Conservation (phyloP, 192 early-diverging fungal species). For the Phycomyces nitens region DNA sequence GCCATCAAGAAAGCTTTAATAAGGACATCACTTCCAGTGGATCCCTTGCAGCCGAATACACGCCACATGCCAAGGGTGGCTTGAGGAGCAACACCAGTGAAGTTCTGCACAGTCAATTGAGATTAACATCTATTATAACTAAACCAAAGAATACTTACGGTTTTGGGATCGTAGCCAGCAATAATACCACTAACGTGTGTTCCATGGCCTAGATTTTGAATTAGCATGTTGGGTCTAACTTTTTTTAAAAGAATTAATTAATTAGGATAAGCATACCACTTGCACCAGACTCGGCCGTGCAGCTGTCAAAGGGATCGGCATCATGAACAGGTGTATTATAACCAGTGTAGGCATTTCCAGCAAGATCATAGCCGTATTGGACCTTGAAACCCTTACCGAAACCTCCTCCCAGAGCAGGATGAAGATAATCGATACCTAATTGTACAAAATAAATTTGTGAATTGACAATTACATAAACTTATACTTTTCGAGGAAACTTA, state of each 20-base stretch:
- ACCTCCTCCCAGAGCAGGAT: conserved; percentile 65
- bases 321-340: conserved; percentile 21
- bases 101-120: conserved; percentile 28
- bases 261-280: neutral
- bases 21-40: conserved; percentile 64
- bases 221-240: neutral
- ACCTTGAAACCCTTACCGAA: conserved; percentile 57
- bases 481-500: conserved; percentile 5
- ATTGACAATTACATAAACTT: too few relatives aligned
- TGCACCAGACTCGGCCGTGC: conserved; percentile 31
- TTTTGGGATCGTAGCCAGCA: conserved; percentile 39
- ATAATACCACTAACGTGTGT: conserved; percentile 67
- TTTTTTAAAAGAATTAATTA: neutral
- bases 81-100: conserved; percentile 62
- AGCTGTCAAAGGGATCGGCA: conserved; percentile 50
- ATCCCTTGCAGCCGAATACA: conserved; percentile 76
- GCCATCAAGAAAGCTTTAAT: conserved; percentile 74
- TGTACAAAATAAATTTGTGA: neutral
- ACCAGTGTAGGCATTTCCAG: conserved; percentile 50
- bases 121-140: neutral
- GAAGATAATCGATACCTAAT: conserved; percentile 52
- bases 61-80: conserved; percentile 77
- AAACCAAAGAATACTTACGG: conserved; percentile 17
- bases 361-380: conserved; percentile 59
- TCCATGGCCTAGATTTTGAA: conserved; percentile 53